A percentile compares a stretch with the other conserved stretches of the same genome.
Conservation (phyloP, 2,329 filamentous ascomycete species). For the Metarhizium album region DNA sequence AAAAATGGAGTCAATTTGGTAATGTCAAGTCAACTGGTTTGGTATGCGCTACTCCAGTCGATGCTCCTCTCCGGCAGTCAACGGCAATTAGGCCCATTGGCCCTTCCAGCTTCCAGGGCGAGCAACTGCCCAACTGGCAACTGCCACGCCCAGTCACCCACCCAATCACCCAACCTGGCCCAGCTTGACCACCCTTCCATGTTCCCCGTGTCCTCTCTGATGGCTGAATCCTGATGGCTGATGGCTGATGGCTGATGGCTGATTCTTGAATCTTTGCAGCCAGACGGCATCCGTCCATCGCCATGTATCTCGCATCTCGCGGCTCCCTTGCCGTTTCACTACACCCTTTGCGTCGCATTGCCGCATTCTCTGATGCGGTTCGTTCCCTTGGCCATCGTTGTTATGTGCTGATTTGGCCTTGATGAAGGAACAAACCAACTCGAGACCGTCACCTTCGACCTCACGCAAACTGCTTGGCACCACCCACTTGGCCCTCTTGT, state of each 20-base stretch:
- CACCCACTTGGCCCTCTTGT: neutral
- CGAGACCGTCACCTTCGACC: neutral
- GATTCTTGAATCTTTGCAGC: neutral
- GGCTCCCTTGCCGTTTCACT: neutral
- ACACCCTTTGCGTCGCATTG: neutral
- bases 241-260: too few relatives aligned
- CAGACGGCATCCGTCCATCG: neutral
- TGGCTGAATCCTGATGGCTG: too few relatives aligned
- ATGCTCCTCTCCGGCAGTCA: too few relatives aligned
- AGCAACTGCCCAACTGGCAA: neutral
- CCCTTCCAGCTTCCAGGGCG: neutral
- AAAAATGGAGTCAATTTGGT: too few relatives aligned
- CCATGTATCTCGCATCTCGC: neutral
- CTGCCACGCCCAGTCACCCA: neutral
- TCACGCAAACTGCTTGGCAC: neutral
- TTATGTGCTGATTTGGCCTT: neutral
- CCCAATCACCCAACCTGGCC: neutral
- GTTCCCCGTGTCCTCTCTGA: neutral
- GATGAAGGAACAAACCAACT: neutral
- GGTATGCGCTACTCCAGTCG: too few relatives aligned
- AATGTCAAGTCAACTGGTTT: too few relatives aligned
- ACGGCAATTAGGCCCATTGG: neutral
- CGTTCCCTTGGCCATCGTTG: neutral
- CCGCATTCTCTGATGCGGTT: neutral
- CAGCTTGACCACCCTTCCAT: neutral